Conservation (phyloP, 2,329 filamentous ascomycete genomes). For the Aspergillus ruber region DNA sequence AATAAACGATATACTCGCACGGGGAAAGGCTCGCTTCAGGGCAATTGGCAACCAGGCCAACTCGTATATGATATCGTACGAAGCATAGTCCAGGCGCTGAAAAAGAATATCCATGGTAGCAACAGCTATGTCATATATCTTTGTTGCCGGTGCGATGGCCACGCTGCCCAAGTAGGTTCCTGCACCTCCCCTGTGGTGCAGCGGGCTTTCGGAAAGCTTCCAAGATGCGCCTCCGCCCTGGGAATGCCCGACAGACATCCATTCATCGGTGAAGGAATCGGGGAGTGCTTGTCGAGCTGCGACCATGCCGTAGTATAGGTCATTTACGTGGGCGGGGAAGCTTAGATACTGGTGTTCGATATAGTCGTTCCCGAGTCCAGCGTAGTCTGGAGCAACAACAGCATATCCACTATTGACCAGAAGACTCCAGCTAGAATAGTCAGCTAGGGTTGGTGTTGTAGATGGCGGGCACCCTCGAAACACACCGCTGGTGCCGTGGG, state of each 20-base stretch:
- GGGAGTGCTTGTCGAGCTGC: constrained; percentile 6
- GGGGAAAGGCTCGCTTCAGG: constrained; percentile 1
- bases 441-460: constrained; percentile 3
- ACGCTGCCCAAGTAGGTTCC: constrained; percentile 4
- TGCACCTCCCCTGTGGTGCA: not conserved
- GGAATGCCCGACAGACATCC: constrained; percentile 7
- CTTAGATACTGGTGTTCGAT: constrained; percentile 6
- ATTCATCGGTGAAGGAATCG: constrained; percentile 4
- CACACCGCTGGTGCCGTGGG: constrained; percentile 8
- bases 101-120: not conserved
- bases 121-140: constrained; percentile 1
- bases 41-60: not conserved
- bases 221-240: constrained; percentile 9
- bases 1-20: not conserved
- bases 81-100: not conserved
- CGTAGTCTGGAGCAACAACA: constrained; percentile 4
- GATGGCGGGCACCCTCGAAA: constrained; percentile 5
- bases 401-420: constrained; percentile 2
- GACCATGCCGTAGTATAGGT: constrained; percentile 5
- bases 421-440: constrained; percentile 5
- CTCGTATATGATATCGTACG: not conserved
- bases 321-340: constrained; percentile 1
- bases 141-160: constrained; percentile 4
- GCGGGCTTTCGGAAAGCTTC: constrained; percentile 6
- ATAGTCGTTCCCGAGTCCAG: constrained; percentile 5